Evolutionary conservation across 768 basidiomycete species (phyloP).

Genomic region (Tulasnella sp.): DNA sequence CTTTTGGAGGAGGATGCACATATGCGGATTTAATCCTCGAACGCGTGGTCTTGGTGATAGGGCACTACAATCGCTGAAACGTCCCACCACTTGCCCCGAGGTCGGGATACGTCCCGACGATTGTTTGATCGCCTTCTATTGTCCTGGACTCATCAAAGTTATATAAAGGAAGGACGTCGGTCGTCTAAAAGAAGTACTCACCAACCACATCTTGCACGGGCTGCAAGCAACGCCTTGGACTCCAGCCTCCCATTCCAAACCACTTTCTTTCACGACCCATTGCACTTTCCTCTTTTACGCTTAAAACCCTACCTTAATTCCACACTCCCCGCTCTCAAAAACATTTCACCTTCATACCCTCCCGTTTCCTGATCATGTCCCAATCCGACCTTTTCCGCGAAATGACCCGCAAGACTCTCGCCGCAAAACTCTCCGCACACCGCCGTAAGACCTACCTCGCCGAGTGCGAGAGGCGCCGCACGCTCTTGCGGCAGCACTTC

Average conservation of each 20-base stretch:
- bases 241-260: not conserved
- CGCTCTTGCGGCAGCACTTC: not conserved
- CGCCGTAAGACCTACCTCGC: not conserved
- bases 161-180: not conserved
- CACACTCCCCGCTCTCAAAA: not conserved
- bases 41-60: not conserved
- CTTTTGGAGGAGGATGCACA: not conserved
- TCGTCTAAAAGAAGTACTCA: not conserved
- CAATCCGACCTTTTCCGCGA: not conserved
- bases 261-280: not conserved
- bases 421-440: not conserved
- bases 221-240: not conserved
- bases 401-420: not conserved
- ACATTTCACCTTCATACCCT: not conserved
- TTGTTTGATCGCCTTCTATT: not conserved
- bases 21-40: not conserved
- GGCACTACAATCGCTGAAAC: not conserved
- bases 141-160: not conserved
- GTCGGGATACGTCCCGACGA: not conserved
- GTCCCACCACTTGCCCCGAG: no score
- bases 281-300: not conserved
- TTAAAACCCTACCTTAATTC: not conserved
- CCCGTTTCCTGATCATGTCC: not conserved
- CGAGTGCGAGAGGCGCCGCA: not conserved
- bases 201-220: not conserved